Evolutionary conservation across 2,329 filamentous ascomycete genomes (phyloP), one percentile per base, ranked within the genome.

Genomic region (Herpomyces periplanetae): DNA sequence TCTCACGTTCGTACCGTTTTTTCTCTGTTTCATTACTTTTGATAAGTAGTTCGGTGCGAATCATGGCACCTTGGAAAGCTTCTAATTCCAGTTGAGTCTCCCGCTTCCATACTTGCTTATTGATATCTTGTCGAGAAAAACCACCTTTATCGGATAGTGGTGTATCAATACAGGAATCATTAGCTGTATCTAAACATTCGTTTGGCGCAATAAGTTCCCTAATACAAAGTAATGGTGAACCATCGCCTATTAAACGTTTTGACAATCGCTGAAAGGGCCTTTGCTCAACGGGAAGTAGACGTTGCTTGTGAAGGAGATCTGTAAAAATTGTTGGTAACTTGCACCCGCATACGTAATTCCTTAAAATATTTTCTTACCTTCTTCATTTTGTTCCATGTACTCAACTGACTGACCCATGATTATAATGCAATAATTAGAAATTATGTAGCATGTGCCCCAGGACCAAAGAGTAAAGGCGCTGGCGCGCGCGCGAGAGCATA

Each of bases 191-290:
- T 13, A 50, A 45, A 13, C 52, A 47, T 16, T 44, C 46, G 17
- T 45, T 44, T 20, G 38, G 41, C 23, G 47, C 42, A 8, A 63
- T 45, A 12, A 68, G 47, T n/a, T n/a, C n/a, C n/a, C n/a, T n/a
- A n/a, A n/a, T n/a, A n/a, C n/a, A n/a, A n/a, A n/a, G n/a, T n/a
- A n/a, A n/a, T n/a, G n/a, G n/a, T 9, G 60, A 54, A 20, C 56
- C 53, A 8, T 63, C 51, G 10, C 52, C 49, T 3, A 66, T 47
- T 5, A 91, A 52, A 13, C 65, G 61, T 39, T 71, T 71, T 10
- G 65, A 66, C 23, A 88, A 57, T 24, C 73, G 62, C 36, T 68
- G 68, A 44, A 85, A 88, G 1, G 71, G 69, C 23, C 71, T 71
- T 34, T 85, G 68, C 44, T 91, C 75, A 24, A 88, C 62, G 26